Conservation (phyloP, 2,329 filamentous ascomycete species). For the Cadophora luteo-olivacea region DNA sequence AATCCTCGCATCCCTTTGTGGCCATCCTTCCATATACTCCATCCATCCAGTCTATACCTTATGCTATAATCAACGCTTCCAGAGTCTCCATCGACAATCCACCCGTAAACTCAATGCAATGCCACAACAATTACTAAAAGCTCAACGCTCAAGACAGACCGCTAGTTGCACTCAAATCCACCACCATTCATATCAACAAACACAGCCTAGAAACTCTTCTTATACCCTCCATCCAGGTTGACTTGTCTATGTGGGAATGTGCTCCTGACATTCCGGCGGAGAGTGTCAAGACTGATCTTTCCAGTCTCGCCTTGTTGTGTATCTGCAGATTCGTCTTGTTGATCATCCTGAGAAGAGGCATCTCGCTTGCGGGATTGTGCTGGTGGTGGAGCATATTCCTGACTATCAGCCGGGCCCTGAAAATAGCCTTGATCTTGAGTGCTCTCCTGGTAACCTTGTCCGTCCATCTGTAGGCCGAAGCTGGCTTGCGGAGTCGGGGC, state of each 20-base stretch:
- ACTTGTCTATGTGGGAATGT: neutral
- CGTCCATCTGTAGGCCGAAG: neutral
- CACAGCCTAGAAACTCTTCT: neutral
- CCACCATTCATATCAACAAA: neutral
- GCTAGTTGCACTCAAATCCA: neutral
- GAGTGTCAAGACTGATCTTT: neutral
- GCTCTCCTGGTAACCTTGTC: neutral
- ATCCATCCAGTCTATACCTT: neutral
- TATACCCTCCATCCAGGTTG: neutral
- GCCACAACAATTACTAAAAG: neutral
- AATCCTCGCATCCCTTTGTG: neutral
- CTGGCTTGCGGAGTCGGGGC: neutral
- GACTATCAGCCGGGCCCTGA: neutral
- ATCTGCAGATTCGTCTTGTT: neutral
- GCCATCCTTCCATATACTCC: neutral
- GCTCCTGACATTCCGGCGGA: neutral
- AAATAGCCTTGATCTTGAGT: neutral
- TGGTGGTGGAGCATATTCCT: neutral
- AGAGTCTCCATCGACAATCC: neutral
- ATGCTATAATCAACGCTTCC: neutral
- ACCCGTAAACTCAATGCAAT: neutral
- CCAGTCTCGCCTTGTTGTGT: neutral
- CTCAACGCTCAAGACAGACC: too few species aligned
- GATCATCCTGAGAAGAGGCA: neutral
- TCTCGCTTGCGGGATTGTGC: neutral